These are phyloP conservation scores for Rhizodiscina lignyota DNA, from an alignment of 495 filamentous ascomycete species.

Conservation along the genomic window DNA sequence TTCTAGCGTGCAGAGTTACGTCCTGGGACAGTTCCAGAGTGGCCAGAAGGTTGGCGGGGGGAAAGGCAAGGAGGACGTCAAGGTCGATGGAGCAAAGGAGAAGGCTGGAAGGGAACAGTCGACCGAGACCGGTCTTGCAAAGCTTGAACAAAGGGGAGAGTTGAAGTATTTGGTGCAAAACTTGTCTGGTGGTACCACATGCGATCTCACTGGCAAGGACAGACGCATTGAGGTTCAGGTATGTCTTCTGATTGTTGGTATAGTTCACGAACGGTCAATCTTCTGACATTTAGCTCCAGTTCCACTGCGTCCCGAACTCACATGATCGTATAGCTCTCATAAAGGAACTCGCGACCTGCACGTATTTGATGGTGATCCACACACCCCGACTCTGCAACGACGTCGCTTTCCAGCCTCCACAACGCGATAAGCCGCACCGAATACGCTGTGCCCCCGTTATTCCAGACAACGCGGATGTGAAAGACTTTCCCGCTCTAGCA, in stretches of 20 bases:
- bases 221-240: slow-evolving; percentile 71
- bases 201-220: slow-evolving; percentile 76
- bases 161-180: slow-evolving; percentile 83
- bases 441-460: slow-evolving; percentile 68
- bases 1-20: slow-evolving; percentile 56
- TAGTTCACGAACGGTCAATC: no score
- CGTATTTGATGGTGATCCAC: slow-evolving; percentile 88
- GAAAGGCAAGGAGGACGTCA: slow-evolving; percentile 13
- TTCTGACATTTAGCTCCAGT: no score
- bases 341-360: slow-evolving; percentile 86
- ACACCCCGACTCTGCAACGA: slow-evolving; percentile 88
- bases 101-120: slow-evolving; percentile 9
- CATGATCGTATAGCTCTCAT: slow-evolving; percentile 82
- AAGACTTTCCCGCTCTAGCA: not conserved
- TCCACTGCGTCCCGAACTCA: slow-evolving; percentile 76
- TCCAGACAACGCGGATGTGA: slow-evolving; percentile 31
- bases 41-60: slow-evolving; percentile 7
- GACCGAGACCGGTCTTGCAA: slow-evolving; percentile 8
- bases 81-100: slow-evolving; percentile 20
- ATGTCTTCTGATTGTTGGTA: slow-evolving; percentile 1
- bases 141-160: slow-evolving; percentile 46
- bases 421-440: slow-evolving; percentile 57
- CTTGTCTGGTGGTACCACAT: slow-evolving; percentile 69
- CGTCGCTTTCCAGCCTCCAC: slow-evolving; percentile 76
- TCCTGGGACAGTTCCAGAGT: slow-evolving; percentile 48